Conservation (phyloP, 768 basidiomycete species). For the Leccinum variicolor region DNA sequence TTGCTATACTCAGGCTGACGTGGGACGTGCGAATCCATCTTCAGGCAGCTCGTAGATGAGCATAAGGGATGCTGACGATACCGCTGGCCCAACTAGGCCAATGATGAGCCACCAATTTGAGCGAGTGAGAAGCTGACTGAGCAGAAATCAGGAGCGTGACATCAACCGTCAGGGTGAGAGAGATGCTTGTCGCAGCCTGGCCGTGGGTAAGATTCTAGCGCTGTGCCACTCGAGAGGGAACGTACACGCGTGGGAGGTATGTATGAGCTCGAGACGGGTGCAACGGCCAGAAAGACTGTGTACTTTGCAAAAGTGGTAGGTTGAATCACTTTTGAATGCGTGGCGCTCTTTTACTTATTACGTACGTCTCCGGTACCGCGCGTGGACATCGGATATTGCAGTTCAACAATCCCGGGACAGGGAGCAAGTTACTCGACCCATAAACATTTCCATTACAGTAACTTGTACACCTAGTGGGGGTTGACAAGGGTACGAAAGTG, state of each 20-base stretch:
- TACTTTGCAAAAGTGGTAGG: neutral
- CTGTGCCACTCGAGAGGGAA: neutral
- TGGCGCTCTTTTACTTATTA: neutral
- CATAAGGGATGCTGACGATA: neutral
- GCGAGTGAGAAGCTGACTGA: neutral
- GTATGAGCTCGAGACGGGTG: neutral
- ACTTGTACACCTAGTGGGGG: neutral
- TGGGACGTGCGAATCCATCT: neutral
- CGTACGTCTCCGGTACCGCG: neutral
- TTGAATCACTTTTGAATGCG: neutral
- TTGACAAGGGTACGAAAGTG: neutral
- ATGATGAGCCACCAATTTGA: neutral
- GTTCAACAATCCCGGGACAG: neutral
- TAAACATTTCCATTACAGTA: conserved; percentile 1
- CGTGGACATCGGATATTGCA: neutral
- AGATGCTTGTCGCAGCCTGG: neutral
- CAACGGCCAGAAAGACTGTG: neutral
- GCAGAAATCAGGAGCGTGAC: neutral
- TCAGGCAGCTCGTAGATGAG: neutral
- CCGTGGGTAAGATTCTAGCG: neutral
- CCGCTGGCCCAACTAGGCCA: neutral
- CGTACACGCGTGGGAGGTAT: neutral
- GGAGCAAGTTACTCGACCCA: neutral
- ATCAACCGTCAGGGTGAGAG: neutral
- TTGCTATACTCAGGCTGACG: neutral